Evolutionary conservation across 805 yeast genomes (phyloP).

Genomic region (Teunomyces pallodes): DNA sequence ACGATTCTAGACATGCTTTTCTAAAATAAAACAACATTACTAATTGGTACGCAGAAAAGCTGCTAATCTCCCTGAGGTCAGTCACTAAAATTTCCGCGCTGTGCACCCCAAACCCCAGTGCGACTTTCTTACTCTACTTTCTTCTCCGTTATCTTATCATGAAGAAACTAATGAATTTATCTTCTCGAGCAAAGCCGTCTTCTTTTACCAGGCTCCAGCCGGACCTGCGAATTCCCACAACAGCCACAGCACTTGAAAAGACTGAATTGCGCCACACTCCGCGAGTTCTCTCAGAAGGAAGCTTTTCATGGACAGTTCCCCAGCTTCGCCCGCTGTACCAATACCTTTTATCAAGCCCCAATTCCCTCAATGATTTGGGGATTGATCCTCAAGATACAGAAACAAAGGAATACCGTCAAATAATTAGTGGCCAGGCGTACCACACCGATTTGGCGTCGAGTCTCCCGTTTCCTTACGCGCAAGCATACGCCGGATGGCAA

Average conservation of each 20-base stretch:
- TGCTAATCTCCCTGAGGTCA: too few species aligned
- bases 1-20: background rate
- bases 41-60: too few species aligned
- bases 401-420: slow-evolving; percentile 46
- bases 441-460: slow-evolving; percentile 25
- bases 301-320: slow-evolving; percentile 73
- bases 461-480: slow-evolving; percentile 74
- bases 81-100: too few species aligned
- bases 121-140: background rate
- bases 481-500: slow-evolving; percentile 94
- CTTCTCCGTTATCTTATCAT: background rate
- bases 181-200: slow-evolving; percentile 28
- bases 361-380: slow-evolving; percentile 63
- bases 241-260: slow-evolving; percentile 27
- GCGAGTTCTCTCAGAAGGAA: slow-evolving; percentile 49
- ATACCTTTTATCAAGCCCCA: slow-evolving; percentile 56
- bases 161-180: slow-evolving; percentile 15
- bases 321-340: slow-evolving; percentile 51
- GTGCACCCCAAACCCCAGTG: background rate
- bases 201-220: slow-evolving; percentile 30
- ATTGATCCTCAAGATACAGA: slow-evolving; percentile 38
- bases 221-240: slow-evolving; percentile 26
- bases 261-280: slow-evolving; percentile 35
- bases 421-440: slow-evolving; percentile 60
- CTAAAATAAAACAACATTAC: background rate